These are phyloP conservation scores for Talaromyces atroroseus DNA, from an alignment of 2,329 filamentous ascomycete genomes.

Conservation along the genomic window DNA sequence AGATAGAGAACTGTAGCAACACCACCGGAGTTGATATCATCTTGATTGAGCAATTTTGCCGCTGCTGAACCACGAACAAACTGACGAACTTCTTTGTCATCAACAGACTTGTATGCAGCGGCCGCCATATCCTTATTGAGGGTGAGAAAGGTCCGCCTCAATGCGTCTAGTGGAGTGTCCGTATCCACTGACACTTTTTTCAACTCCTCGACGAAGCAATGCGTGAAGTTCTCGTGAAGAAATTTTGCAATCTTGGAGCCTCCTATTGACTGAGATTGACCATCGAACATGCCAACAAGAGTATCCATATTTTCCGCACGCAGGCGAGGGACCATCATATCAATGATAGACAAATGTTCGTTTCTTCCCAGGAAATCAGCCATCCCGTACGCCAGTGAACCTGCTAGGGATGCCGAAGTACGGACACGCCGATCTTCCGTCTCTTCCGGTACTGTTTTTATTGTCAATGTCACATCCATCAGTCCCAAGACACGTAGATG, in stretches of 20 bases:
- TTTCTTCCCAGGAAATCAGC: constrained; percentile 89
- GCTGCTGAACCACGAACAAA: constrained; percentile 65
- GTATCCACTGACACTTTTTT: constrained; percentile 63
- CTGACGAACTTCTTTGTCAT: constrained; percentile 59
- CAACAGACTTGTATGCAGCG: constrained; percentile 71
- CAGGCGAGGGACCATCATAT: constrained; percentile 90
- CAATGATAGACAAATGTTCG: constrained; percentile 91
- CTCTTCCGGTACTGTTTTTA: constrained; percentile 88
- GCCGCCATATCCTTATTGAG: constrained; percentile 93
- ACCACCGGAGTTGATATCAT: constrained; percentile 83
- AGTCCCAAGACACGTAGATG: constrained; percentile 84
- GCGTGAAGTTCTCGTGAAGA: constrained; percentile 89
- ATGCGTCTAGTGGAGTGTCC: constrained; percentile 75
- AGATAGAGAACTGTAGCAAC: constrained; percentile 90
- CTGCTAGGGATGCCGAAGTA: constrained; percentile 91
- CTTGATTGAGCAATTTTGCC: constrained; percentile 73
- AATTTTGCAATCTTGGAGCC: constrained; percentile 96
- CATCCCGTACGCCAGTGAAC: constrained; percentile 92
- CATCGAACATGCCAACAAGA: constrained; percentile 91
- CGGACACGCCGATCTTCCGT: constrained; percentile 91
- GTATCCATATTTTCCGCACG: constrained; percentile 85
- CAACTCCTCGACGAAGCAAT: constrained; percentile 76
- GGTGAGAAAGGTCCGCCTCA: constrained; percentile 78
- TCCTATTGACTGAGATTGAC: constrained; percentile 78
- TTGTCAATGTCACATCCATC: constrained; percentile 96